phyloP scores from a whole-genome alignment of 345 rosid species.

The Murraya koenigii region DNA sequence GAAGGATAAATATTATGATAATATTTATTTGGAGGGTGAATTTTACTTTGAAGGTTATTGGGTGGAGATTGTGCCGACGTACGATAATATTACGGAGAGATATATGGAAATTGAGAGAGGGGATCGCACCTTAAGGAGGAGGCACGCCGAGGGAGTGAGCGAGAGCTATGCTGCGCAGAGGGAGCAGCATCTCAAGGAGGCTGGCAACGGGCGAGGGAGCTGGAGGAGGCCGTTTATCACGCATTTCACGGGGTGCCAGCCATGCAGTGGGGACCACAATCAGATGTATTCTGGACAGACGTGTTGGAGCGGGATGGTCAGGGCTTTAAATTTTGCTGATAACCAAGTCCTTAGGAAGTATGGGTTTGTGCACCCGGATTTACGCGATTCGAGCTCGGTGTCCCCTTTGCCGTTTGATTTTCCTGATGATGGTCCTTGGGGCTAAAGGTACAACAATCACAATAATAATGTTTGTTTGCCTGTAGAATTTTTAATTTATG shows the following conservation, averaged over 20 bases:
- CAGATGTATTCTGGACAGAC: slow-evolving; percentile 69
- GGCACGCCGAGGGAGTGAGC: slow-evolving; percentile 92
- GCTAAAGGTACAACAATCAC: slow-evolving; percentile 8
- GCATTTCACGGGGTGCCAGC: slow-evolving; percentile 96
- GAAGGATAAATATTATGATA: slow-evolving; percentile 45
- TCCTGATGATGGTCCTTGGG: slow-evolving; percentile 81
- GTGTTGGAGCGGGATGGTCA: slow-evolving; percentile 75
- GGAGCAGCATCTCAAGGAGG: slow-evolving; percentile 49
- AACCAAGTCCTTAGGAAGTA: slow-evolving; percentile 83
- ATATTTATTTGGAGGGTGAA: slow-evolving; percentile 72
- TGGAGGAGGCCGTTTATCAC: slow-evolving; percentile 79
- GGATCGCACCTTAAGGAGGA: slow-evolving; percentile 44
- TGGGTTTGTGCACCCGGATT: slow-evolving; percentile 74
- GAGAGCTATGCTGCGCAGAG: slow-evolving; percentile 62
- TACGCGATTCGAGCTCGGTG: slow-evolving; percentile 51
- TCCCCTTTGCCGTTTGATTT: slow-evolving; percentile 69
- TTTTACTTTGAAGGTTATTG: slow-evolving; percentile 79
- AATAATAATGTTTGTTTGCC: not conserved
- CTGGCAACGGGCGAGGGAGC: slow-evolving; percentile 53
- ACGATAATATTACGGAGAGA: slow-evolving; percentile 52
- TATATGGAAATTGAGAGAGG: slow-evolving; percentile 49
- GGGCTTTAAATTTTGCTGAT: slow-evolving; percentile 92
- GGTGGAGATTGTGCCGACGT: slow-evolving; percentile 52
- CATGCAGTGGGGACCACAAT: slow-evolving; percentile 86
- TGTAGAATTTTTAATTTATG: not conserved